These are phyloP conservation scores for Cystofilobasidium macerans DNA, from an alignment of 768 basidiomycete genomes.

Conservation along the genomic window DNA sequence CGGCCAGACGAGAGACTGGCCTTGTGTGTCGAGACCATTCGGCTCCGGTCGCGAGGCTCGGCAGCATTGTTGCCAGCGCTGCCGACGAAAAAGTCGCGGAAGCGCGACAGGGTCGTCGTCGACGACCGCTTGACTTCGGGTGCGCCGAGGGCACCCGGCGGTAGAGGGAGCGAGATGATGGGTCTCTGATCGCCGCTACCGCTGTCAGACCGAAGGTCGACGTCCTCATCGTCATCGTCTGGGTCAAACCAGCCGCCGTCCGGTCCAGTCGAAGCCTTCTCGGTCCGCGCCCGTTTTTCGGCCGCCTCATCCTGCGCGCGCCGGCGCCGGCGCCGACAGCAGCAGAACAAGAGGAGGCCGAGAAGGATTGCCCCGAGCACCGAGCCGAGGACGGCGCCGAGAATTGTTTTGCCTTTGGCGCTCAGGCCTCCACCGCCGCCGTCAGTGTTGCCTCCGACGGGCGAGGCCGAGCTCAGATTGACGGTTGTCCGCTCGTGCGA, in stretches of 20 bases:
- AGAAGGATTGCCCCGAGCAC: constrained; percentile 19
- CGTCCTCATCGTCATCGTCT: constrained; percentile 8
- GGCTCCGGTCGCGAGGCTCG: neutral
- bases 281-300: constrained; percentile 6
- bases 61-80: neutral
- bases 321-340: constrained; percentile 15
- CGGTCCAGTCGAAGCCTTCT: neutral
- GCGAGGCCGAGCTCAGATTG: constrained; percentile 19
- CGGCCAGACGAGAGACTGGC: neutral
- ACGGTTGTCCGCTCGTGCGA: constrained; percentile 26
- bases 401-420: constrained; percentile 9
- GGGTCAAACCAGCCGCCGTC: constrained; percentile 7
- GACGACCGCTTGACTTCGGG: neutral
- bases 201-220: constrained; percentile 1
- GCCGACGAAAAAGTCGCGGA: neutral
- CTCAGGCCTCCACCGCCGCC: neutral
- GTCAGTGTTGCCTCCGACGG: constrained; percentile 7
- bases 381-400: constrained; percentile 21
- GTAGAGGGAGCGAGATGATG: neutral
- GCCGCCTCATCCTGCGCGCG: neutral
- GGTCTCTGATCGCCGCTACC: neutral
- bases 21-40: neutral
- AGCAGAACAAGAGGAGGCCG: constrained; percentile 16
- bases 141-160: neutral
- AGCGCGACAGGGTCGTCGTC: constrained; percentile 3